phyloP scores from a whole-genome alignment of 2,329 filamentous ascomycete species.

The Coniella lustricola region DNA sequence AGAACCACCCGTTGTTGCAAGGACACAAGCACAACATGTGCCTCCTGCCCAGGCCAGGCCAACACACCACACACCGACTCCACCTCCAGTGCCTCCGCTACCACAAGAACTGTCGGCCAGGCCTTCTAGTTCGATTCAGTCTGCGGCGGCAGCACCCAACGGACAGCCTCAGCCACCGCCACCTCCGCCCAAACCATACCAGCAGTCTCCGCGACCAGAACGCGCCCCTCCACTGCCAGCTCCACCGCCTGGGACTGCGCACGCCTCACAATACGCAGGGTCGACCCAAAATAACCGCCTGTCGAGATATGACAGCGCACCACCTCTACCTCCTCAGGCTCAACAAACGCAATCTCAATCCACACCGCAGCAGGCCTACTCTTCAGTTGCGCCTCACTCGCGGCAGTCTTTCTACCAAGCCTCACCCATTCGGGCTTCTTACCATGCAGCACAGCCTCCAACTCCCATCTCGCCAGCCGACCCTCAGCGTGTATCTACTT shows the following conservation, averaged over 20 bases:
- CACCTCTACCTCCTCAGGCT: conserved; percentile 24
- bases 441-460: conserved; percentile 16
- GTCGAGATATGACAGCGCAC: conserved; percentile 28
- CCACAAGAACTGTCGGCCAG: conserved; percentile 54
- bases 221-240: conserved; percentile 26
- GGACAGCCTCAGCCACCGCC: conserved; percentile 38
- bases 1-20: conserved; percentile 83
- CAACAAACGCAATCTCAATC: conserved; percentile 10
- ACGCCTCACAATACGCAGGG: conserved; percentile 19
- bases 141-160: conserved; percentile 26
- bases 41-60: conserved; percentile 28
- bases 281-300: conserved; percentile 21
- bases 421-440: conserved; percentile 12
- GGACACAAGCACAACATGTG: conserved; percentile 45
- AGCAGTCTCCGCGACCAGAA: conserved; percentile 27
- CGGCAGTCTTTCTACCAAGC: conserved; percentile 22
- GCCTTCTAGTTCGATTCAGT: conserved; percentile 29
- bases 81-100: conserved; percentile 65
- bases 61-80: conserved; percentile 31
- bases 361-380: conserved; percentile 5
- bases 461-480: conserved; percentile 8
- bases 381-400: conserved; percentile 23
- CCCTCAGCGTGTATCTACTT: conserved; percentile 11
- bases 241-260: conserved; percentile 26
- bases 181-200: conserved; percentile 47